A percentile compares a stretch with the other conserved stretches of the same genome.
These are phyloP conservation scores for Conticribra weissflogii DNA, from an alignment of 108 stramenopile genomes.

Conservation along the genomic window DNA sequence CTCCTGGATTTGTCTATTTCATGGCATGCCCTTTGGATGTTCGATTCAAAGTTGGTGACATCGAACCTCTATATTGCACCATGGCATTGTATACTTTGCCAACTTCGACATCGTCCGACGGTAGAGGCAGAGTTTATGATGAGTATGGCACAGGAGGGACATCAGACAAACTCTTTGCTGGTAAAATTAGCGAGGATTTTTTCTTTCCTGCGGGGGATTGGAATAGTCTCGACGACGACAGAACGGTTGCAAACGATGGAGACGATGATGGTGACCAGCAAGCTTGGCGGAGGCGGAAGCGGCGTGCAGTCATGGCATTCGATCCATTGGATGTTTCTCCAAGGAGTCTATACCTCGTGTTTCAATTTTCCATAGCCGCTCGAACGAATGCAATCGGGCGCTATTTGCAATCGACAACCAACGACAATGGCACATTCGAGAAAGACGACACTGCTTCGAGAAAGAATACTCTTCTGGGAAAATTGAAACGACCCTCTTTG, in stretches of 20 bases:
- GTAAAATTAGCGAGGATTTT: conserved; percentile 86
- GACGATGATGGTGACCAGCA: conserved; percentile 20
- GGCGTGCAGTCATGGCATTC: conserved; percentile 81
- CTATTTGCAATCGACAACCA: not conserved
- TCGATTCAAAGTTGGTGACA: conserved; percentile 52
- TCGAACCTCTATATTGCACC: conserved; percentile 77
- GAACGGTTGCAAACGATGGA: conserved; percentile 31
- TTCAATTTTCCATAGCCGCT: conserved; percentile 56
- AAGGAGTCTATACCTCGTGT: conserved; percentile 57
- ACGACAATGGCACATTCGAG: not conserved
- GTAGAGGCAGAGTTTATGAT: not conserved
- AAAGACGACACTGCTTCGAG: not conserved
- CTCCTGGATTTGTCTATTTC: conserved; percentile 58
- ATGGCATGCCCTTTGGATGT: conserved; percentile 62
- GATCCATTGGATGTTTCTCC: conserved; percentile 47
- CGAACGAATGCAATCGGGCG: not conserved
- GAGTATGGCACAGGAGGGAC: not conserved
- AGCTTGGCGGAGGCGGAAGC: conserved; percentile 63
- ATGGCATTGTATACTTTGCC: conserved; percentile 65
- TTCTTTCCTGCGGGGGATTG: conserved; percentile 86
- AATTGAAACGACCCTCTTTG: conserved; percentile 10
- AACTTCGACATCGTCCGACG: not conserved
- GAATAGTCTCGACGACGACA: conserved; percentile 50
- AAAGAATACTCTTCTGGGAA: conserved; percentile 11
- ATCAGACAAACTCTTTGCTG: conserved; percentile 21